Evolutionary conservation across 176 grass and related monocot species (phyloP).

Genomic region (Musa acuminata): DNA sequence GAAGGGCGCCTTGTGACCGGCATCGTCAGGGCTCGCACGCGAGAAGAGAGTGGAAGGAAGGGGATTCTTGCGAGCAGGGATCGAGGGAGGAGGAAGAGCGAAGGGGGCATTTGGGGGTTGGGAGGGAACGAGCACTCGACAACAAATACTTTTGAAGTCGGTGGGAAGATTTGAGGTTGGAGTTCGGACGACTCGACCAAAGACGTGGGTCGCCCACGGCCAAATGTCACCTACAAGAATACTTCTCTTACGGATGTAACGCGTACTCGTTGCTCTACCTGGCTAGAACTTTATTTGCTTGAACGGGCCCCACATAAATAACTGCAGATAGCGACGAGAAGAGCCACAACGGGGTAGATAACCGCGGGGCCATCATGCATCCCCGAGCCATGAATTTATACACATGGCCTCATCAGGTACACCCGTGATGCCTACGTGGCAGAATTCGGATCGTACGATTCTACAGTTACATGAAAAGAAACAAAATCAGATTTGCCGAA

Average conservation of each 20-base stretch:
- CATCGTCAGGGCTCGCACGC: slow-evolving; percentile 11
- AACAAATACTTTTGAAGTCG: not conserved
- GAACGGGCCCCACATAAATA: no score
- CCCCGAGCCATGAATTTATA: no score
- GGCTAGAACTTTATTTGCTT: no score
- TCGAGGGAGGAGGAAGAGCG: not conserved
- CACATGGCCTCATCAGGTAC: no score
- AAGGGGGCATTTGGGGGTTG: slow-evolving; percentile 28
- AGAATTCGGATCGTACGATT: no score
- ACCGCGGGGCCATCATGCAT: no score
- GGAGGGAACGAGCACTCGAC: not conserved
- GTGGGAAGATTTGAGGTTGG: not conserved
- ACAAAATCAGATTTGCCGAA: no score
- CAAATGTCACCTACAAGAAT: not conserved
- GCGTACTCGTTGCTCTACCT: no score
- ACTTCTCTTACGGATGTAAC: not conserved
- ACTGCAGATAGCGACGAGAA: no score
- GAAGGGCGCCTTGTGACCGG: slow-evolving; percentile 18
- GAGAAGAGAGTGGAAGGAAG: slow-evolving; percentile 7
- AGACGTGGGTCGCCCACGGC: not conserved
- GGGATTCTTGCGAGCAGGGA: not conserved
- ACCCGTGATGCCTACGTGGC: no score
- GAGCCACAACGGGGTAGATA: no score
- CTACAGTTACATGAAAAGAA: no score
- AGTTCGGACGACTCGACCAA: not conserved